These are phyloP conservation scores for Talaromyces sp. DNA, from an alignment of 2,329 filamentous ascomycete genomes.

Conservation along the genomic window DNA sequence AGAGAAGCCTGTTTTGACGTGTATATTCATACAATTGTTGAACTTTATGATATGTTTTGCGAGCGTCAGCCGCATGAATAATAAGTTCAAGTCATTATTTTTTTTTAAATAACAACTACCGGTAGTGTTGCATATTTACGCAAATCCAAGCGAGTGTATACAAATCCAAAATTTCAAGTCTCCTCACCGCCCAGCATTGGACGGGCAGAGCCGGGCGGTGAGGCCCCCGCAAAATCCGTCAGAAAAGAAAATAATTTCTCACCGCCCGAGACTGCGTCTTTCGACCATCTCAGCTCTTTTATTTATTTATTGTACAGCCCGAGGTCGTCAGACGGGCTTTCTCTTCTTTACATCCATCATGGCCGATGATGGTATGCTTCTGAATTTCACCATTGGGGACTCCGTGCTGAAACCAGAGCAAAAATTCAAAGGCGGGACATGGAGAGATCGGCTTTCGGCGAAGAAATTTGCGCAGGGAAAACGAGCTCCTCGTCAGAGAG, in stretches of 20 bases:
- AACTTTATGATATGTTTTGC: neutral
- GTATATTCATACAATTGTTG: neutral
- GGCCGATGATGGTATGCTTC: conserved; percentile 90
- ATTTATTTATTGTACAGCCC: neutral
- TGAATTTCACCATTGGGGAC: conserved; percentile 75
- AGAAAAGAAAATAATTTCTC: conserved; percentile 12
- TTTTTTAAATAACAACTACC: too few species aligned
- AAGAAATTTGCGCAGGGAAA: conserved; percentile 58
- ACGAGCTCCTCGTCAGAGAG: conserved; percentile 28
- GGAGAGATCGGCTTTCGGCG: conserved; percentile 80
- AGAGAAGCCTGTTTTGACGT: neutral
- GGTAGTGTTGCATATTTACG: too few species aligned
- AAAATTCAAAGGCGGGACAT: conserved; percentile 80
- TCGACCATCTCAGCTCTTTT: neutral
- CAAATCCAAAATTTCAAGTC: neutral
- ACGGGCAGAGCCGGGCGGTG: conserved; percentile 1
- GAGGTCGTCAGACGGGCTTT: neutral
- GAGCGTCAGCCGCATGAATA: neutral
- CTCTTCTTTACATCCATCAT: conserved; percentile 44
- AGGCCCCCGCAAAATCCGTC: conserved; percentile 6
- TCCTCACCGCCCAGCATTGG: neutral
- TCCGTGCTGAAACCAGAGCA: conserved; percentile 58
- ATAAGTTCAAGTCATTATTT: neutral
- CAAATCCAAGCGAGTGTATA: too few species aligned
- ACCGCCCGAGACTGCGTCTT: conserved; percentile 4